Percentiles rank a stretch among this genome's conserved stretches.
These are phyloP conservation scores for Raffaelea arxii DNA, from an alignment of 2,329 filamentous ascomycete genomes.

Conservation along the genomic window DNA sequence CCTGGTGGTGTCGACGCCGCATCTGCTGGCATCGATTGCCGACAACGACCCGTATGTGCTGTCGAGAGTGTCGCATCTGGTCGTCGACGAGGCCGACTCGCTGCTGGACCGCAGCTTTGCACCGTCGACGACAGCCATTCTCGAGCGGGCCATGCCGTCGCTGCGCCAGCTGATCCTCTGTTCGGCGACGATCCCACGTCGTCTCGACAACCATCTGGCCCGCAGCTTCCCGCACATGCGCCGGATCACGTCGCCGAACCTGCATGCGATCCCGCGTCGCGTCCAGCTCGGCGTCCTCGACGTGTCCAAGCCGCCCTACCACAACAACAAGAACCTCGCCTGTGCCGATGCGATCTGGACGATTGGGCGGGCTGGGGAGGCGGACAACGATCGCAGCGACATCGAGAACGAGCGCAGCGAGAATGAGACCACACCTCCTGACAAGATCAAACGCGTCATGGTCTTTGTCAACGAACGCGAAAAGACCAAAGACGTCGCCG, in stretches of 20 bases:
- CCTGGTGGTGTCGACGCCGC: slow-evolving; percentile 77
- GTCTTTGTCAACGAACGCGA: slow-evolving; percentile 18
- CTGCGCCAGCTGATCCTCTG: slow-evolving; percentile 83
- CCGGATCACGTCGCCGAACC: slow-evolving; percentile 85
- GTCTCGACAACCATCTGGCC: slow-evolving; percentile 76
- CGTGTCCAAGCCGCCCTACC: slow-evolving; percentile 84
- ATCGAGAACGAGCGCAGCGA: slow-evolving; percentile 20
- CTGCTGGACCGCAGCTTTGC: slow-evolving; percentile 90
- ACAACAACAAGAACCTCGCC: slow-evolving; percentile 83
- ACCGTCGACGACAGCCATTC: slow-evolving; percentile 68
- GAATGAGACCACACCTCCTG: slow-evolving; percentile 42
- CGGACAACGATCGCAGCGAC: slow-evolving; percentile 54
- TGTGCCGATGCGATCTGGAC: slow-evolving; percentile 94
- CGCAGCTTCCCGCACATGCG: slow-evolving; percentile 73
- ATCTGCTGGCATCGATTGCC: slow-evolving; percentile 79
- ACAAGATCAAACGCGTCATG: slow-evolving; percentile 66
- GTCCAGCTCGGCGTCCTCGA: slow-evolving; percentile 93
- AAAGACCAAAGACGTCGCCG: slow-evolving; percentile 61
- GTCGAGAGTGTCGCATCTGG: slow-evolving; percentile 78
- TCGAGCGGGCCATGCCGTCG: slow-evolving; percentile 73
- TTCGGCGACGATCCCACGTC: slow-evolving; percentile 89
- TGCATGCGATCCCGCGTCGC: slow-evolving; percentile 89
- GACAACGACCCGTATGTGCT: slow-evolving; percentile 86
- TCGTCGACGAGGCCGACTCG: slow-evolving; percentile 94
- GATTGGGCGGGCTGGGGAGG: too few species aligned